Base-by-base conservation (phyloP, 192 early-diverging fungal genomes). In the Backusella luteola region DNA sequence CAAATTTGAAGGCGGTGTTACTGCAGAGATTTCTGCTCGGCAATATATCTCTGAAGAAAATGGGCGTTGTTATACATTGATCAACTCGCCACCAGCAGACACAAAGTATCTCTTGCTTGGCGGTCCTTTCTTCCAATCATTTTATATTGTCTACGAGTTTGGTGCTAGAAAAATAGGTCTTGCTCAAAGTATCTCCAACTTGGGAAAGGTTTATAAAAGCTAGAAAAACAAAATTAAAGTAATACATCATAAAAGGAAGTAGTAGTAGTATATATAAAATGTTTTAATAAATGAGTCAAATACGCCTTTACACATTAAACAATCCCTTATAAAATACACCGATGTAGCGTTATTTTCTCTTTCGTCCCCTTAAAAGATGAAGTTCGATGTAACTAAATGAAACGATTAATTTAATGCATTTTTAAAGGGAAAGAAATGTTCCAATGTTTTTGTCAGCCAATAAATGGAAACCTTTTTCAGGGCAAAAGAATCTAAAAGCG, bases 81-180 rank as follows among this genome's bases (percentile, higher is more conserved):
- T 63, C 6, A 63, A 63, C 29, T 23, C 46, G 21, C 46, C 46
- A n/a, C 17, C 26, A 63, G 23, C 9, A 63, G 26, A 29, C 0
- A 63, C 56, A 29, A 3, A 63, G 7, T 63, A 63, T 26, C 11
- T 63, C 26, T 29, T 63, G 8, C 26, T 63, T 29, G 56, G 56
- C 1, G 56, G 56, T 4, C 56, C 56, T 11, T 63, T 63, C n/a
- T 63, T 63, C n/a, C 21, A 12, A 63, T 63, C 56, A 14, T 63
- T 63, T 63, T 63, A 63, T 63, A 63, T 63, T 14, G 56, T 63
- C 26, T 63, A 63, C 29, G 11, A 63, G 4, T 63, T 63, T 8
- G 56, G 56, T 63, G 56, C 56, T 29, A 63, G 56, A 63, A 63
- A 63, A 26, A 63, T 63, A 63, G 56, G 56, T 5, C 56, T 63